Evolutionary conservation across 2,329 filamentous ascomycete genomes (phyloP).

Genomic region (Trichophyton rubrum): DNA sequence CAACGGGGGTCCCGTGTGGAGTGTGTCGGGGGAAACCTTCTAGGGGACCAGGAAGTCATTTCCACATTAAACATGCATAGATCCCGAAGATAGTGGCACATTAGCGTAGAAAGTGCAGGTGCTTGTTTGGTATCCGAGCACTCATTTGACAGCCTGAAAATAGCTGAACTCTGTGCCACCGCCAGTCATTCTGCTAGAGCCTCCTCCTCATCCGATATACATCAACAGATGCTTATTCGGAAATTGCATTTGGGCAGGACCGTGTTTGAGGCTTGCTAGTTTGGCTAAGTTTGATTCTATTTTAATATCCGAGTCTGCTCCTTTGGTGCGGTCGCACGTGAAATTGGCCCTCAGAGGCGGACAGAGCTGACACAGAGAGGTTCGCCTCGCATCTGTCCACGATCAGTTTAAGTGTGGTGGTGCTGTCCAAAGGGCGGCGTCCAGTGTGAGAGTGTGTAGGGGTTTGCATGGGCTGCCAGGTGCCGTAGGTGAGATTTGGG

Average conservation of each 20-base stretch:
- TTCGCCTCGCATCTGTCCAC: not conserved
- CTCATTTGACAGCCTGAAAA: conserved; percentile 2
- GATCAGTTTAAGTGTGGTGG: too few relatives aligned
- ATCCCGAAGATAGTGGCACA: conserved; percentile 4
- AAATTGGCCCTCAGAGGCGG: not conserved
- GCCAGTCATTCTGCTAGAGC: not conserved
- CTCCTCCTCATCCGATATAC: not conserved
- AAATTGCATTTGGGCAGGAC: not conserved
- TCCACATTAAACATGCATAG: not conserved
- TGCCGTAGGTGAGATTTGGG: not conserved
- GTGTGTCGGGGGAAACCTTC: conserved; percentile 3
- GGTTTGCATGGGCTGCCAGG: not conserved
- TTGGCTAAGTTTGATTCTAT: not conserved
- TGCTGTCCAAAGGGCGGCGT: not conserved
- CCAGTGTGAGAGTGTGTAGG: not conserved
- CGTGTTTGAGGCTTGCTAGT: not conserved
- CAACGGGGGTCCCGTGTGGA: conserved; percentile 3
- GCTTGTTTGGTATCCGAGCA: not conserved
- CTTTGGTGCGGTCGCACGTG: not conserved
- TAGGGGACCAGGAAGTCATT: not conserved
- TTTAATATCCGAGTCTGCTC: not conserved
- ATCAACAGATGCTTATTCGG: conserved; percentile 1
- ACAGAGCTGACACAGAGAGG: not conserved
- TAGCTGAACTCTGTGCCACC: conserved; percentile 2
- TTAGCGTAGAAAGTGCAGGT: not conserved